Conservation (phyloP, 2,329 filamentous ascomycete species). For the Knufia fluminis region DNA sequence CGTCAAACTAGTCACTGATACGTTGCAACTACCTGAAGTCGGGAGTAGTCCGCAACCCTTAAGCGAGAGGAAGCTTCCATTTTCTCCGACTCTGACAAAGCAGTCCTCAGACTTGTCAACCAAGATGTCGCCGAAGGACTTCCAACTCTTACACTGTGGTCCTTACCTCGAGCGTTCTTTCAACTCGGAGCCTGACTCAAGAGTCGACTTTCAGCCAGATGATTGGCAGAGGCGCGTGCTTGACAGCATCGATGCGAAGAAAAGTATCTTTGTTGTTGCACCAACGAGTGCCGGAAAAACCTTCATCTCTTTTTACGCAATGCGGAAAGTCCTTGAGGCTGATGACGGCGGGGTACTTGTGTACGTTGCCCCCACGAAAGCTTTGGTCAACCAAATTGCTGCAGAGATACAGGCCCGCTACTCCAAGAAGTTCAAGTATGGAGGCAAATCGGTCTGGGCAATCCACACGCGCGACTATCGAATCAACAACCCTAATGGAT, state of each 20-base stretch:
- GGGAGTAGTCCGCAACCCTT: too few species aligned
- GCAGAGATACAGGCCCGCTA: constrained; percentile 69
- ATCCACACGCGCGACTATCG: constrained; percentile 69
- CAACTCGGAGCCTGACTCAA: constrained; percentile 56
- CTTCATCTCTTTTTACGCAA: constrained; percentile 76
- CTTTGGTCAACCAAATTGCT: constrained; percentile 73
- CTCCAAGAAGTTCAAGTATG: constrained; percentile 53
- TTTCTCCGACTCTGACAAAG: not conserved
- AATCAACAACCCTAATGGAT: constrained; percentile 55
- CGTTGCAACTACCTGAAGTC: not conserved
- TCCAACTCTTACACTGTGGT: constrained; percentile 60
- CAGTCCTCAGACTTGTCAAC: not conserved
- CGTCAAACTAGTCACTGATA: not conserved
- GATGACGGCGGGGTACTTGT: constrained; percentile 63
- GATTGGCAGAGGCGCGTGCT: constrained; percentile 67
- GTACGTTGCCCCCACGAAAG: constrained; percentile 74
- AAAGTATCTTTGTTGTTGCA: constrained; percentile 65
- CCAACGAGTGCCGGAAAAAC: constrained; percentile 75
- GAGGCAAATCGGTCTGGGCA: constrained; percentile 62
- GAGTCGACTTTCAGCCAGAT: constrained; percentile 65
- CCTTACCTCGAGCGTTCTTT: constrained; percentile 69
- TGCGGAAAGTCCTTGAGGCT: constrained; percentile 62
- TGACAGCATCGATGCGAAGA: constrained; percentile 60
- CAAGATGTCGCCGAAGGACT: constrained; percentile 41
- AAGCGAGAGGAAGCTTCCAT: not conserved